Evolutionary conservation across 139 green algal species (phyloP), one percentile per base, ranked within the genome.

Genomic region (Coelastrella sp.): DNA sequence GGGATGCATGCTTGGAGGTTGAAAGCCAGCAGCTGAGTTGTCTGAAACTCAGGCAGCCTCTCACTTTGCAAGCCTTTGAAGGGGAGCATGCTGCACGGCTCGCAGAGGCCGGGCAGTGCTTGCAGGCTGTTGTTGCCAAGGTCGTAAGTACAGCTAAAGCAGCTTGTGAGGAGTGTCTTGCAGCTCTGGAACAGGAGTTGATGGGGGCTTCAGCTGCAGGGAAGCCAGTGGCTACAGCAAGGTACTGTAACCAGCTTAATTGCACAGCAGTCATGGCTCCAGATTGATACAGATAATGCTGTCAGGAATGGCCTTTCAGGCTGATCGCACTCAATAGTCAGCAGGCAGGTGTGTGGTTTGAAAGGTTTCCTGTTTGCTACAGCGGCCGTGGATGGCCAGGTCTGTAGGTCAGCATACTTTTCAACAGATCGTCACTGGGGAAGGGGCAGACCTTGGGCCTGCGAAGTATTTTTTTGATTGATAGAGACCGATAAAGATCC

Each of bases 1-100:
- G 84, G 84, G 27, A 7, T n/a, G 84, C 49, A 19, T 89, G 84
- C 70, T 72, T 89, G 56, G 58, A 89, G 19, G 72, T 89, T 58
- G 85, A 89, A 57, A 27, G 19, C 19, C 75, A 85, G 75, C 76
- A 75, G 60, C 63, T 86, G 76, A 59, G 56, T 19, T 76, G 61
- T 15, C 60, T 90, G 5, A 25, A 15, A 14, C 19, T 20, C 6
- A 76, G 75, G 19, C 24, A 27, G 60, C 76, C 87, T 19, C 57
- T 84, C 4, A 80, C 61, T 7, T 35, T 90, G 60, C 17, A 86
- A 4, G 76, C 63, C 3, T 84, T 86, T 8, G 14, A 19, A 56
- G 27, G 49, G 17, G 17, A 27, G 27, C 78, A 90, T 56, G 35
- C 58, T 27, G 76, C 25, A 20, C 59, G 6, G 0, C 73, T 86